Evolutionary conservation across 345 rosid species (phyloP), one percentile per base, ranked within the genome.

Genomic region (Clarkia xantiana): DNA sequence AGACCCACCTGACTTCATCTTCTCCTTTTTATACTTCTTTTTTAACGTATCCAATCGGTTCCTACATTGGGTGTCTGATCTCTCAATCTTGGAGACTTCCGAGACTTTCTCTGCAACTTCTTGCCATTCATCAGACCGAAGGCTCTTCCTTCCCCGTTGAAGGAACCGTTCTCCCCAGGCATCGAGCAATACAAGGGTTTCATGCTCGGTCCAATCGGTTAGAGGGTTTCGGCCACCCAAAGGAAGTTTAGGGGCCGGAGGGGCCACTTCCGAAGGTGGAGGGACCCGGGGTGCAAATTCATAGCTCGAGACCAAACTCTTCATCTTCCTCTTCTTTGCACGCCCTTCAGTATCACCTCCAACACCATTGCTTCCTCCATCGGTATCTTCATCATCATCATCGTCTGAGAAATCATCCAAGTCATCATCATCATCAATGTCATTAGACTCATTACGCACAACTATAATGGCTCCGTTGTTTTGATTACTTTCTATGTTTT

Each of bases 81-180:
- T 75, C 55, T 87, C 94, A 51, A 69, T 70, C 67, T 76, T 77
- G 0, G 93, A 82, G 29, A 66, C 80, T 29, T 80, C 84, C 10
- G 94, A 79, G 22, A 84, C 99, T 73, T 82, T 93, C 74, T 93
- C 95, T 18, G 94, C 80, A 38, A 93, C 99, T 58, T 84, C 90
- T 53, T 76, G 80, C 99, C 97, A 93, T 55, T 87, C 99, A 44
- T 93, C 95, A 19, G 81, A 78, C 10, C 94, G 78, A 38, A 93
- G 77, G 56, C 99, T 93, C 74, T 82, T 93, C 54, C 94, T 75
- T 58, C 95, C 91, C 52, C 74, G 77, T 52, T 79, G 86, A 66
- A 93, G 62, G 57, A 84, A 87, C 42, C 80, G 76, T 15, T 87
- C 97, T 3, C 97, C 95, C 99, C 95, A 93, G 12, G 94, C 78